phyloP scores from a whole-genome alignment of 1,284 basidiomycete genomes.

The Thecaphora thlaspeos region DNA sequence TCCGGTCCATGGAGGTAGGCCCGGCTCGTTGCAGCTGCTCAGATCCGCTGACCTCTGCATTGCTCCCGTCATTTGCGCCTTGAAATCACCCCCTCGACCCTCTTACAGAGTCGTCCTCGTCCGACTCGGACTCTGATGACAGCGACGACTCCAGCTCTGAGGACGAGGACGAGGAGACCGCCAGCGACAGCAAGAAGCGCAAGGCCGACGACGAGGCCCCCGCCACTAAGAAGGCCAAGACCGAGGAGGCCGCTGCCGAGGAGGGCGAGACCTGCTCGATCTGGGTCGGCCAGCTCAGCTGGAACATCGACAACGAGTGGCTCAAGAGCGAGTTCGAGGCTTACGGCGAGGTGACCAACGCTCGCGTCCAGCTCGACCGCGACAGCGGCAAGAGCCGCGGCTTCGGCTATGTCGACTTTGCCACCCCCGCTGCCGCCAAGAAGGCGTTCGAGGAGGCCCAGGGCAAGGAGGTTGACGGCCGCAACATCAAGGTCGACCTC shows the following conservation, averaged over 20 bases:
- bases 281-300: conserved; percentile 91
- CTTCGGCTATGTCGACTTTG: conserved; percentile 95
- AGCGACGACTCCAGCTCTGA: conserved; percentile 42
- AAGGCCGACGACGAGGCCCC: conserved; percentile 73
- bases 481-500: conserved; percentile 81
- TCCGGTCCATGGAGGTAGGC: conserved; percentile 3
- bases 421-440: conserved; percentile 60
- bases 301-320: conserved; percentile 97
- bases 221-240: conserved; percentile 80
- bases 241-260: conserved; percentile 58
- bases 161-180: conserved; percentile 36
- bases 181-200: conserved; percentile 66
- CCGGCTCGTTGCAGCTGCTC: no score
- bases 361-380: conserved; percentile 87
- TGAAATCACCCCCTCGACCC: no score
- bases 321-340: conserved; percentile 84
- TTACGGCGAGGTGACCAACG: conserved; percentile 82
- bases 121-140: conserved; percentile 13
- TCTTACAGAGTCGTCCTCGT: conserved; percentile 19
- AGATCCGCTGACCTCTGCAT: no score
- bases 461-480: conserved; percentile 83
- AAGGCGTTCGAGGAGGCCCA: conserved; percentile 72
- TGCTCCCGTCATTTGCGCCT: no score
- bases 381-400: conserved; percentile 62
- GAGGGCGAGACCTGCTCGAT: conserved; percentile 69